Percentiles rank a stretch among this genome's conserved stretches.
These are phyloP conservation scores for Pulicaria dysenterica DNA, from an alignment of 129 eudicot species.

Conservation along the genomic window DNA sequence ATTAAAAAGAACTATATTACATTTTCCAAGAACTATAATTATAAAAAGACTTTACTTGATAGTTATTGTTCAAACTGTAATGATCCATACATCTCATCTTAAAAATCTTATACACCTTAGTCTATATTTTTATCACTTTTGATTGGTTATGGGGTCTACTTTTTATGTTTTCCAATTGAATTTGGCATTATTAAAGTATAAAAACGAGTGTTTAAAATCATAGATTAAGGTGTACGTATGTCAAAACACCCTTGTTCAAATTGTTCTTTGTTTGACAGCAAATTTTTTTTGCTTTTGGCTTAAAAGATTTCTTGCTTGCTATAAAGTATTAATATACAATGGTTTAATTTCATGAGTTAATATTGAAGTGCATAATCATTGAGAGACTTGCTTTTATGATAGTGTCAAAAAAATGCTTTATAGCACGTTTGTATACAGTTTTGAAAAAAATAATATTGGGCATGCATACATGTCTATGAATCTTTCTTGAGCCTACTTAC, in stretches of 20 bases:
- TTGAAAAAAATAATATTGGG: background rate
- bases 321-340: background rate
- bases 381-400: constrained; percentile 18
- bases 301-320: background rate
- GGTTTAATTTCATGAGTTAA: background rate
- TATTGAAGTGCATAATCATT: background rate
- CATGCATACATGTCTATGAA: constrained; percentile 33
- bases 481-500: constrained; percentile 54
- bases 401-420: background rate
- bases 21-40: background rate
- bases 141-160: too few relatives aligned
- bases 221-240: too few relatives aligned
- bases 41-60: background rate
- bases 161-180: too few relatives aligned
- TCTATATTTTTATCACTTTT: too few relatives aligned
- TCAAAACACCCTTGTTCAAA: background rate
- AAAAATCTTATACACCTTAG: too few relatives aligned
- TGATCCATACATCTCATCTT: too few relatives aligned
- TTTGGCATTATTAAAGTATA: too few relatives aligned
- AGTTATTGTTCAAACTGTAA: too few relatives aligned
- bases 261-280: constrained; percentile 1
- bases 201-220: too few relatives aligned
- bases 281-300: background rate
- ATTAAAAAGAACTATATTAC: too few relatives aligned
- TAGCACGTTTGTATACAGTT: background rate